Evolutionary conservation across 2,329 filamentous ascomycete species (phyloP), one percentile per base, ranked within the genome.

Genomic region (Xylaria digitata): DNA sequence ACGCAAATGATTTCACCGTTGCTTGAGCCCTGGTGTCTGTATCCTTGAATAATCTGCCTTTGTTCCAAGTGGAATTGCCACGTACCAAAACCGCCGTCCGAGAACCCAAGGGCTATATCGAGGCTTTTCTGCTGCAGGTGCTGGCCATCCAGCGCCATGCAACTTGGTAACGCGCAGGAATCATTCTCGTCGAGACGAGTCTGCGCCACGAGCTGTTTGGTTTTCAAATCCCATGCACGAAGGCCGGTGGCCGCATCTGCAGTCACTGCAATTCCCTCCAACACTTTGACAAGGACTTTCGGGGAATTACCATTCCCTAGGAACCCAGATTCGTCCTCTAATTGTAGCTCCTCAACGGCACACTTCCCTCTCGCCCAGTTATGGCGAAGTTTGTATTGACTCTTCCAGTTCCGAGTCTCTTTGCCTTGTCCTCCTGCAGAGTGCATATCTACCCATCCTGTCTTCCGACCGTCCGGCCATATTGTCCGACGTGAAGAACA

Each of bases 281-380:
- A 86, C 69, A 97, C 86, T 76, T 92, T 93, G 54, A 94, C 92
- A 6, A 97, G 82, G 43, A 94, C 92, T 82, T 77, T 89, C 75
- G 61, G 83, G 6, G 65, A 80, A 1, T 82, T 79, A 49, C 84
- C 81, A 6, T 48, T 52, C 6, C 66, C 71, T 2, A 21, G 23
- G 2, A 69, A n/a, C 63, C 67, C n/a, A 7, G 48, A 19, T 9
- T 74, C 73, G 19, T 65, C 53, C 37, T 75, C 63, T 69, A 81
- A 60, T 84, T 81, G 84, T 34, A 97, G 87, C 78, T 97, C 92
- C 42, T 91, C 89, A 13, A 97, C 88, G 43, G 88, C 90, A 74
- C 93, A 97, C 71, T 87, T 89, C 0, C 95, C 96, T 68, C 86
- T 88, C 1, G 92, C 87, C 96, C 96, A 98, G 80, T 98, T 98